Conservation (phyloP, 768 basidiomycete species). For the Mycena sanguinolenta region DNA sequence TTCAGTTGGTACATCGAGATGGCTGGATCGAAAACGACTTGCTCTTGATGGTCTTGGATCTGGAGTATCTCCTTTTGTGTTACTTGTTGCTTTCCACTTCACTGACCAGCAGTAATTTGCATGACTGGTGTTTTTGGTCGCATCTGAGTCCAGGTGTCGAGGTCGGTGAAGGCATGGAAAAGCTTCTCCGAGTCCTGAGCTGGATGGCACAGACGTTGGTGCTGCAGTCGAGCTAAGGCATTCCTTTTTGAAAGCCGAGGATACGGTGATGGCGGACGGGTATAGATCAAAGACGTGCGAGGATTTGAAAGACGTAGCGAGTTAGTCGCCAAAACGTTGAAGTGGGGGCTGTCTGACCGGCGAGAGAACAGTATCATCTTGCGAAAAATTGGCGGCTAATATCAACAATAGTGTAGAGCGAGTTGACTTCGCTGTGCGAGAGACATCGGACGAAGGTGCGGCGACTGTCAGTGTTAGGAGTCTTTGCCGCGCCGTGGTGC, state of each 20-base stretch:
- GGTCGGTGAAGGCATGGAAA: slow-evolving; percentile 83
- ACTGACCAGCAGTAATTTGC: slow-evolving; percentile 55
- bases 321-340: slow-evolving; percentile 76
- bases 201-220: slow-evolving; percentile 80
- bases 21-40: slow-evolving; percentile 46
- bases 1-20: slow-evolving; percentile 29
- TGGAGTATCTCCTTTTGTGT: slow-evolving; percentile 80
- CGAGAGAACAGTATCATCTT: slow-evolving; percentile 92
- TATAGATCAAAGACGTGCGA: slow-evolving; percentile 77
- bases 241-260: slow-evolving; percentile 67
- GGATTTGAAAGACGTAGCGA: slow-evolving; percentile 82
- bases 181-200: slow-evolving; percentile 85
- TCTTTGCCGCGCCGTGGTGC: too few species aligned
- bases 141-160: slow-evolving; percentile 79
- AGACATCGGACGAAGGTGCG: slow-evolving; percentile 64
- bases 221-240: slow-evolving; percentile 63
- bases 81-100: slow-evolving; percentile 83
- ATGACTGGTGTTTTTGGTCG: slow-evolving; percentile 59
- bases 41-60: slow-evolving; percentile 89
- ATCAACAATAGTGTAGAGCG: slow-evolving; percentile 48
- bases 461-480: too few species aligned
- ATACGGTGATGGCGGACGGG: slow-evolving; percentile 76
- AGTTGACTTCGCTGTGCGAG: slow-evolving; percentile 49
- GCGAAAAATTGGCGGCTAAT: slow-evolving; percentile 85
- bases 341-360: slow-evolving; percentile 63